These are phyloP conservation scores for Sisymbrium irio DNA, from an alignment of 345 rosid species.

Conservation along the genomic window DNA sequence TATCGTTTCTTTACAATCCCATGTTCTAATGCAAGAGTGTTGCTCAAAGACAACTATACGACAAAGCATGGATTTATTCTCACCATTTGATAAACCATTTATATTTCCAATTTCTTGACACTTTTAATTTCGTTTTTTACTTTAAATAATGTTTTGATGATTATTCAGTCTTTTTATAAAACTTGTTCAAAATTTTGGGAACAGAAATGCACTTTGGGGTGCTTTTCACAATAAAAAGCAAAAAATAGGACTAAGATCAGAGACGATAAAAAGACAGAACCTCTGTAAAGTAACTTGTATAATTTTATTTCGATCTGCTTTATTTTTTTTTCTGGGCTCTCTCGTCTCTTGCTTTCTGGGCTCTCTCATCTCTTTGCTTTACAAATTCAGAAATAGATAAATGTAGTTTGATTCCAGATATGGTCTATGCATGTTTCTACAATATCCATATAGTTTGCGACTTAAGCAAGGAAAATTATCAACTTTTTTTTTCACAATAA, in stretches of 20 bases:
- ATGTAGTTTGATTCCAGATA: conserved; percentile 12
- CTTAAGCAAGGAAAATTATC: not conserved
- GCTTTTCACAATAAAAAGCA: conserved; percentile 36
- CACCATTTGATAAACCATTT: conserved; percentile 15
- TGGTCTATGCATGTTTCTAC: not conserved
- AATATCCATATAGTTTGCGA: not conserved
- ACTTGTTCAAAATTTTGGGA: conserved; percentile 36
- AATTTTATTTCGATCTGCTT: not conserved
- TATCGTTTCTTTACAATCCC: conserved; percentile 9
- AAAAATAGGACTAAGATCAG: conserved; percentile 35
- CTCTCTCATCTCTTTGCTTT: conserved; percentile 13
- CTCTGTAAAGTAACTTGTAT: conserved; percentile 30
- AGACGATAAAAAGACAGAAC: conserved; percentile 32
- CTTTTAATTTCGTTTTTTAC: not conserved
- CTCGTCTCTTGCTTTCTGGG: not conserved
- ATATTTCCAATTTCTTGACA: not conserved
- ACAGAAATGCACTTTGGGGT: conserved; percentile 38
- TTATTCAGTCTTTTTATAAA: conserved; percentile 22
- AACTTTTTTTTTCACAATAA: not conserved
- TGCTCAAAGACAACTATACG: conserved; percentile 42
- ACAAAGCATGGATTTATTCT: conserved; percentile 37
- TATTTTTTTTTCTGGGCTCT: not conserved
- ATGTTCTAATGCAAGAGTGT: conserved; percentile 21
- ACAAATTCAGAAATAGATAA: not conserved
- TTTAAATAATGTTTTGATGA: conserved; percentile 29